Percentiles rank a stretch among this genome's conserved stretches.
These are phyloP conservation scores for Cornus controversa DNA, from an alignment of 148 eudicot species.

Conservation along the genomic window DNA sequence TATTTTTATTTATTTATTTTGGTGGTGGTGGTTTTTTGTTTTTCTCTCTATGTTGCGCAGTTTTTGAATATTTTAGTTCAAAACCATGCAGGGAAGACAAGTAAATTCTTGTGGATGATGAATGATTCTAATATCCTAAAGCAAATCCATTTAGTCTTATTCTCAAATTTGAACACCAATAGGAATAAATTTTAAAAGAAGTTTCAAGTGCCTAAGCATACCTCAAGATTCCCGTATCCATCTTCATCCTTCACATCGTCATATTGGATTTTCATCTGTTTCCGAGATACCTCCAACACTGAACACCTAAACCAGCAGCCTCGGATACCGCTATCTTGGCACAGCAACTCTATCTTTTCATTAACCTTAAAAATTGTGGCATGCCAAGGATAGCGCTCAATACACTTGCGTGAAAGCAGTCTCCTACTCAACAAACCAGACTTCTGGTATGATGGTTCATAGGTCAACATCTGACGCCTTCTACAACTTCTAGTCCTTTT, in stretches of 20 bases:
- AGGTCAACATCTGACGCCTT: slow-evolving; percentile 37
- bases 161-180: not conserved
- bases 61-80: too few relatives aligned
- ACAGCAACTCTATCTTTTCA: slow-evolving; percentile 71
- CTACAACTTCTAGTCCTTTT: slow-evolving; percentile 64
- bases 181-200: not conserved
- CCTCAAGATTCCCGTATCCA: slow-evolving; percentile 76
- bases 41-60: too few relatives aligned
- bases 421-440: slow-evolving; percentile 30
- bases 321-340: slow-evolving; percentile 94
- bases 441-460: slow-evolving; percentile 32
- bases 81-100: too few relatives aligned
- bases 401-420: slow-evolving; percentile 37
- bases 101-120: not conserved
- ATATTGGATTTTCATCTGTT: slow-evolving; percentile 69
- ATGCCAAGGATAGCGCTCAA: slow-evolving; percentile 30
- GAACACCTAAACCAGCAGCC: slow-evolving; percentile 99
- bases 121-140: not conserved
- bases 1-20: too few relatives aligned
- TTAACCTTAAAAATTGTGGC: slow-evolving; percentile 42
- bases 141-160: not conserved
- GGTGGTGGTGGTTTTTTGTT: too few relatives aligned
- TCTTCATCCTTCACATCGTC: slow-evolving; percentile 84
- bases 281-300: slow-evolving; percentile 57
- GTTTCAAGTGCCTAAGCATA: slow-evolving; percentile 22